Evolutionary conservation across 495 filamentous ascomycete species (phyloP).

Genomic region (Letharia columbiana): DNA sequence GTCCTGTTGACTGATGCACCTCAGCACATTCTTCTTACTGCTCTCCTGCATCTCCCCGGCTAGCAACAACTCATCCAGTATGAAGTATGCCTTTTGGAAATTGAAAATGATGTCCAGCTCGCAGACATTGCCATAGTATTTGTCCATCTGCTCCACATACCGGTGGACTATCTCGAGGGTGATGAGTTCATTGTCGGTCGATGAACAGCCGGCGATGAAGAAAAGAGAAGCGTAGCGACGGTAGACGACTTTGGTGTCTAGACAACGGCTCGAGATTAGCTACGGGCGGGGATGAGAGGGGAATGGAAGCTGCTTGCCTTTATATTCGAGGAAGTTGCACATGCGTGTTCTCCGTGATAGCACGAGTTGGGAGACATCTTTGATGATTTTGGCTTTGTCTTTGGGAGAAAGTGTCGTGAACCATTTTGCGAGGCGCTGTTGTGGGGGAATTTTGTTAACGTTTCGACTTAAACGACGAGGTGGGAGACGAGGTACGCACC

Average conservation of each 20-base stretch:
- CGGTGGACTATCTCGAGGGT: constrained; percentile 97
- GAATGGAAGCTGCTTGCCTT: constrained; percentile 49
- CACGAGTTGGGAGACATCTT: constrained; percentile 97
- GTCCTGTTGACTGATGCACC: constrained; percentile 91
- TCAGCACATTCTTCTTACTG: constrained; percentile 95
- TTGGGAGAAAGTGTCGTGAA: constrained; percentile 96
- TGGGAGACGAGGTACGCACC: constrained; percentile 53
- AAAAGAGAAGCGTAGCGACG: constrained; percentile 97
- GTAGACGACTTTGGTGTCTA: constrained; percentile 97
- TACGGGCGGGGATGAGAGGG: neutral
- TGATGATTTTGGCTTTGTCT: constrained; percentile 99
- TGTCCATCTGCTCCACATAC: constrained; percentile 99
- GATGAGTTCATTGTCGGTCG: constrained; percentile 95
- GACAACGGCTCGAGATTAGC: constrained; percentile 17
- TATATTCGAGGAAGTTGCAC: constrained; percentile 99
- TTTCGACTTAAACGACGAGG: constrained; percentile 18
- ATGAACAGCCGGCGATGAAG: constrained; percentile 94
- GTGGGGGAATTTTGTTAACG: constrained; percentile 29
- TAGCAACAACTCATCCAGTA: constrained; percentile 90
- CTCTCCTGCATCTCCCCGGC: constrained; percentile 98
- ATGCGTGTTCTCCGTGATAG: constrained; percentile 91
- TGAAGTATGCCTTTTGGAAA: constrained; percentile 99
- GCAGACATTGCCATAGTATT: constrained; percentile 99
- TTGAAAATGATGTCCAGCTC: constrained; percentile 99
- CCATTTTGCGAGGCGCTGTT: constrained; percentile 95